These are phyloP conservation scores for Saprolegnia parasitica DNA, from an alignment of 352 stramenopile genomes.

Conservation along the genomic window DNA sequence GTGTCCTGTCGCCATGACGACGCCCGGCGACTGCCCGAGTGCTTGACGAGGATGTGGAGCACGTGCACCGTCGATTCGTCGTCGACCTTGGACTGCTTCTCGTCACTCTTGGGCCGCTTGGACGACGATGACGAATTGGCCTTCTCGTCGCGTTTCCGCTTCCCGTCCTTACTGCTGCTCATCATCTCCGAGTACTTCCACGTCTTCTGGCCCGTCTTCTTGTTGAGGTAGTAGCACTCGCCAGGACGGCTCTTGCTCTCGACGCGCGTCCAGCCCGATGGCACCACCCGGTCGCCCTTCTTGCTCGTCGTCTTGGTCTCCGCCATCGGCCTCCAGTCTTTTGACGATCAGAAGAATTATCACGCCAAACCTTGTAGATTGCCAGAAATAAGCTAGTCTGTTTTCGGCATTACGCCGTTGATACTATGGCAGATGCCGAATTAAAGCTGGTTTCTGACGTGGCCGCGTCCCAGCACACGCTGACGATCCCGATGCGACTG, in stretches of 20 bases:
- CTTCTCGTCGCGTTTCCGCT: conserved; percentile 28
- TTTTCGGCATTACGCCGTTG: no score
- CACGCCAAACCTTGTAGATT: neutral
- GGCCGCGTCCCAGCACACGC: no score
- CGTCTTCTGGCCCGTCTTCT: conserved; percentile 81
- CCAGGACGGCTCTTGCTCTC: conserved; percentile 83
- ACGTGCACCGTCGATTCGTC: conserved; percentile 33
- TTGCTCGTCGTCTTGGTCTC: conserved; percentile 7
- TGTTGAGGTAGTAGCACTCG: conserved; percentile 80
- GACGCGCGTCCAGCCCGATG: conserved; percentile 80
- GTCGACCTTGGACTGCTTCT: conserved; percentile 17
- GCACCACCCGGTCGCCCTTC: conserved; percentile 32
- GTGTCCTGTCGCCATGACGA: conserved; percentile 85
- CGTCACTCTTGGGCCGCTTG: conserved; percentile 12
- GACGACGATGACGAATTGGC: neutral
- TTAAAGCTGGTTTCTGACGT: no score
- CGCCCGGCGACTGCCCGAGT: conserved; percentile 68
- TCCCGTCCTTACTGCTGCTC: conserved; percentile 47
- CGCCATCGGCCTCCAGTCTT: neutral
- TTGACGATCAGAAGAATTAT: neutral
- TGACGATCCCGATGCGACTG: no score
- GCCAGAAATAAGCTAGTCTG: neutral
- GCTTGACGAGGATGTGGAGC: conserved; percentile 87
- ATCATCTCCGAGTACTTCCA: conserved; percentile 83
- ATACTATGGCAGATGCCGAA: no score